Evolutionary conservation across 805 yeast genomes (phyloP).

Genomic region (Metschnikowia santaceciliae): DNA sequence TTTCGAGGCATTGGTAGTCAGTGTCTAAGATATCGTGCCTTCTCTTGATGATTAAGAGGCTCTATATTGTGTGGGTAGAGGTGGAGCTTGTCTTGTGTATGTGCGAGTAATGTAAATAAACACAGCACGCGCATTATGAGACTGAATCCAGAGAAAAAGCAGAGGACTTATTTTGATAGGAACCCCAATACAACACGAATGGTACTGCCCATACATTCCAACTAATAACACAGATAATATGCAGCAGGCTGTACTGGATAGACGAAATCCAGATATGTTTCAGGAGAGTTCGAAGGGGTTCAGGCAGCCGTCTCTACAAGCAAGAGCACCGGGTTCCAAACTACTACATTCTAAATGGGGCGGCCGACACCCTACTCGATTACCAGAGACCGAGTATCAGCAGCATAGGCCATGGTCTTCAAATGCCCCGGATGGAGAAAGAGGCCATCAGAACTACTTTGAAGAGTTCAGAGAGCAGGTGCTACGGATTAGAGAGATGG

Average conservation of each 20-base stretch:
- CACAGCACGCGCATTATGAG: not conserved
- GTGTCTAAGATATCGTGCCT: not conserved
- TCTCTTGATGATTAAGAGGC: not conserved
- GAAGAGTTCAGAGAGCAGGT: conserved; percentile 23
- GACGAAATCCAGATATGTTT: not conserved
- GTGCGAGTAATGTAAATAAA: conserved; percentile 1
- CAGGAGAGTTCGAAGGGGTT: not conserved
- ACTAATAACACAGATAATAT: not conserved
- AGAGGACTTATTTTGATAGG: not conserved
- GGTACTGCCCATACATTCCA: not conserved
- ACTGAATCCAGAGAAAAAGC: not conserved
- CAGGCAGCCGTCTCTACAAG: not conserved
- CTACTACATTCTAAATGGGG: conserved; percentile 3
- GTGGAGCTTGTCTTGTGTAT: not conserved
- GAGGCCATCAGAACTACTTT: conserved; percentile 12
- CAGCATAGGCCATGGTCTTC: not conserved
- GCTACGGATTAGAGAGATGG: not conserved
- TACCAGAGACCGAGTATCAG: not conserved
- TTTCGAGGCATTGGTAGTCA: conserved; percentile 9
- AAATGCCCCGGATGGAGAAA: not conserved
- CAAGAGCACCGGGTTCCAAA: not conserved
- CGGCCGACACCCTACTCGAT: not conserved
- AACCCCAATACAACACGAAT: not conserved
- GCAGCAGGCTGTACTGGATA: not conserved
- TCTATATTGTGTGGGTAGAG: not conserved